phyloP scores from a whole-genome alignment of 495 filamentous ascomycete species.

The Trichoderma virens region DNA sequence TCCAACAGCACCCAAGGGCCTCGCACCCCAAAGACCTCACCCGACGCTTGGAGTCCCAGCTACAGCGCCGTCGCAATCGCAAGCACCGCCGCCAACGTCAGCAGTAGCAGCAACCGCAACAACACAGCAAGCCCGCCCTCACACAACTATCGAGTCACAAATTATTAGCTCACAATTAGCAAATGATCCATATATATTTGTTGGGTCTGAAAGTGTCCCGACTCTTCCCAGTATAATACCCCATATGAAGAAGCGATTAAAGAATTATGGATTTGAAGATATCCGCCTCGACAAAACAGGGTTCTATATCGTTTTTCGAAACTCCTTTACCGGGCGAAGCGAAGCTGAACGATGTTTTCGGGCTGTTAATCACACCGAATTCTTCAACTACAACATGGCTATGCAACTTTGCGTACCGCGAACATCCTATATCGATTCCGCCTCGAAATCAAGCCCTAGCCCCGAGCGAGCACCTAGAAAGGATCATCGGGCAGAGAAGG shows the following conservation, averaged over 20 bases:
- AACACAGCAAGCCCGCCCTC: background rate
- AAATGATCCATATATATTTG: conserved; percentile 85
- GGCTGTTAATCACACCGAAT: conserved; percentile 59
- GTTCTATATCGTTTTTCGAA: conserved; percentile 85
- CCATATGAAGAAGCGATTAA: conserved; percentile 81
- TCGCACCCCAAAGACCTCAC: conserved; percentile 41
- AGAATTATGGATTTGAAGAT: conserved; percentile 64
- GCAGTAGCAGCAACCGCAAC: conserved; percentile 20
- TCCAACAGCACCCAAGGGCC: conserved; percentile 77
- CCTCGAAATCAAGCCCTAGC: conserved; percentile 18
- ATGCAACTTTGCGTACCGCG: conserved; percentile 66
- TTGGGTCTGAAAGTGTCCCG: conserved; percentile 76
- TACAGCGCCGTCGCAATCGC: conserved; percentile 30
- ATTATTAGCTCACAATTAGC: conserved; percentile 60
- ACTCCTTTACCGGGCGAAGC: conserved; percentile 62
- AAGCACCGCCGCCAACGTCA: conserved; percentile 29
- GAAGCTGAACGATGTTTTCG: conserved; percentile 72
- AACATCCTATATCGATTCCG: background rate
- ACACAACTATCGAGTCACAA: conserved; percentile 27
- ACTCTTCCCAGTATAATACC: conserved; percentile 74
- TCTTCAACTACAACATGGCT: conserved; percentile 90
- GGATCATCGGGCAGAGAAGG: conserved; percentile 41
- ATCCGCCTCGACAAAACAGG: conserved; percentile 76
- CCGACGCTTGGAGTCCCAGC: conserved; percentile 25
- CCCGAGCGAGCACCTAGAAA: conserved; percentile 20